Conservation (phyloP, 2,329 filamentous ascomycete genomes). For the Huntiella bhutanensis region DNA sequence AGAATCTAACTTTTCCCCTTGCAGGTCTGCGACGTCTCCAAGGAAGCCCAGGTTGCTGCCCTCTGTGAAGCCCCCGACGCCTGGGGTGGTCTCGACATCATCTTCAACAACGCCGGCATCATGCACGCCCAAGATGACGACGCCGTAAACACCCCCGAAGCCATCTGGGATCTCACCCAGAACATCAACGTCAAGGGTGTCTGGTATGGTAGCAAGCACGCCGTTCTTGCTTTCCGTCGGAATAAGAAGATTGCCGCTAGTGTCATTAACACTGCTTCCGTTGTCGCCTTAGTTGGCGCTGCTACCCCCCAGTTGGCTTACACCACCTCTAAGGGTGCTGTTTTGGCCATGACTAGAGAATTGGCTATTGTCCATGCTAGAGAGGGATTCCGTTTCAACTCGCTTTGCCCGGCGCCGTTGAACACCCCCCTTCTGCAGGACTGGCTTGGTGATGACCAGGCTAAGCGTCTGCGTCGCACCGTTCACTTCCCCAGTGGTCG, state of each 20-base stretch:
- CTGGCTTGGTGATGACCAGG: slow-evolving; percentile 53
- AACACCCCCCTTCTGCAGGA: slow-evolving; percentile 70
- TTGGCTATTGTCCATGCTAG: slow-evolving; percentile 81
- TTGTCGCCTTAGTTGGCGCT: slow-evolving; percentile 71
- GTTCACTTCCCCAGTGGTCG: slow-evolving; percentile 58
- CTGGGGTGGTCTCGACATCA: slow-evolving; percentile 77
- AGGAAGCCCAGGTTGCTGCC: slow-evolving; percentile 58
- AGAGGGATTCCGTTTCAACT: slow-evolving; percentile 79
- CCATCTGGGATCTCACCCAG: slow-evolving; percentile 86
- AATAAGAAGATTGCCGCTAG: slow-evolving; percentile 62
- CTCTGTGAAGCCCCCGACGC: slow-evolving; percentile 57
- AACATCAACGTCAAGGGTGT: slow-evolving; percentile 95
- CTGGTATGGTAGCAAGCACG: slow-evolving; percentile 92
- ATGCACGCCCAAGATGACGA: slow-evolving; percentile 75
- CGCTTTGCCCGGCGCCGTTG: slow-evolving; percentile 72
- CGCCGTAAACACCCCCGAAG: slow-evolving; percentile 68
- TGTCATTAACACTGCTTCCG: slow-evolving; percentile 83
- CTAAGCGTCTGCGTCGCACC: slow-evolving; percentile 51
- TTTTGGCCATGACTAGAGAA: slow-evolving; percentile 76
- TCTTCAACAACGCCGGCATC: slow-evolving; percentile 96
- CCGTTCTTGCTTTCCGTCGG: slow-evolving; percentile 58
- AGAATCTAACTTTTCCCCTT: neutral
- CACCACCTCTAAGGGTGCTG: slow-evolving; percentile 84
- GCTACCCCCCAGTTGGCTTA: slow-evolving; percentile 83
- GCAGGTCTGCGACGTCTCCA: slow-evolving; percentile 53